phyloP scores from a whole-genome alignment of 2,329 filamentous ascomycete genomes.

The Lecanicillium sp. region DNA sequence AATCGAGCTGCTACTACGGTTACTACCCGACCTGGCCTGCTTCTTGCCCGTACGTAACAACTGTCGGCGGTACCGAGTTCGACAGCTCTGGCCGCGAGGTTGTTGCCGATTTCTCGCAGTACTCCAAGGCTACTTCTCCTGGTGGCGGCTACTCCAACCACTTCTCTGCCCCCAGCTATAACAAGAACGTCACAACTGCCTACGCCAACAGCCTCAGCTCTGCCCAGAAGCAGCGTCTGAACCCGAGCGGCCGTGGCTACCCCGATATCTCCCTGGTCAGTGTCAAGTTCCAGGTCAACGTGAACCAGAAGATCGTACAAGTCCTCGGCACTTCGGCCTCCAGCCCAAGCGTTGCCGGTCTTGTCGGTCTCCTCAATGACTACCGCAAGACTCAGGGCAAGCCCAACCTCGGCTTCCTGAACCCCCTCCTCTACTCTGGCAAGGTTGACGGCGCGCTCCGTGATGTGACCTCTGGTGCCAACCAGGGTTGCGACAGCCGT shows the following conservation, averaged over 20 bases:
- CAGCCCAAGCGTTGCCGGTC: constrained; percentile 3
- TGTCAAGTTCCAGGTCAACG: constrained; percentile 2
- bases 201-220: not conserved
- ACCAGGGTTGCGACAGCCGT: constrained; percentile 10
- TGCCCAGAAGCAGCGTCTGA: not conserved
- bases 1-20: constrained; percentile 15
- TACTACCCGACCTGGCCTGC: constrained; percentile 34
- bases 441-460: constrained; percentile 16
- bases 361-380: constrained; percentile 13
- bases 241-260: constrained; percentile 8
- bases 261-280: constrained; percentile 12
- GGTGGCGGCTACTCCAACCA: constrained; percentile 13
- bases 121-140: constrained; percentile 5
- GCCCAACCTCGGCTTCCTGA: constrained; percentile 11
- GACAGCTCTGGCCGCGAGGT: constrained; percentile 1
- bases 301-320: not conserved
- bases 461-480: constrained; percentile 13
- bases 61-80: constrained; percentile 42
- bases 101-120: constrained; percentile 8
- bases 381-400: constrained; percentile 11
- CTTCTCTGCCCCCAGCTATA: constrained; percentile 8
- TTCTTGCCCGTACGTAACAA: constrained; percentile 41
- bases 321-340: constrained; percentile 11
- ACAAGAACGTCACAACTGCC: constrained; percentile 2
- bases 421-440: constrained; percentile 13